Percentiles rank a stretch among this genome's conserved stretches.
Evolutionary conservation across 805 yeast species (phyloP).

Genomic region (Kodamaea neixiangensis): DNA sequence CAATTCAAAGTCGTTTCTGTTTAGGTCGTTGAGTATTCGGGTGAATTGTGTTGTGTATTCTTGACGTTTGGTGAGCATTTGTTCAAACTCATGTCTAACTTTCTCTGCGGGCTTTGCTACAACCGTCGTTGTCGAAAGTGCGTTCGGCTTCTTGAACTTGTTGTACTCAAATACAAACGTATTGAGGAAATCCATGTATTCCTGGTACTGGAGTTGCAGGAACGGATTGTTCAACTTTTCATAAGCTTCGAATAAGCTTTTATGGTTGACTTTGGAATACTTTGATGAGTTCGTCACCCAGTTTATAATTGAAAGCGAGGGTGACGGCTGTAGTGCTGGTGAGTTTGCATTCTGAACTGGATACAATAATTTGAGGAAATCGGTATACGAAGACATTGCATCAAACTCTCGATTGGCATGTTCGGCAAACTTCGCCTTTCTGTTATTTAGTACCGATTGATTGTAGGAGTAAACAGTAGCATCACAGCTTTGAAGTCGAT

Average conservation of each 20-base stretch:
- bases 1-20: constrained; percentile 26
- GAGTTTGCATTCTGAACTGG: constrained; percentile 14
- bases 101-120: background rate
- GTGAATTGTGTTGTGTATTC: constrained; percentile 23
- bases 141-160: constrained; percentile 29
- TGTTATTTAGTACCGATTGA: background rate
- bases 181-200: constrained; percentile 30
- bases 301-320: constrained; percentile 3
- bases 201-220: constrained; percentile 27
- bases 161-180: constrained; percentile 23
- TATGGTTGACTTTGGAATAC: constrained; percentile 26
- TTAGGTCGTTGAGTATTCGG: constrained; percentile 31
- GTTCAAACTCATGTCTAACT: constrained; percentile 16
- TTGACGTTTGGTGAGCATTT: constrained; percentile 21
- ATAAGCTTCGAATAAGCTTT: constrained; percentile 26
- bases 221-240: constrained; percentile 16
- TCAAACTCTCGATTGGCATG: constrained; percentile 3
- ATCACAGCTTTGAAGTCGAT: constrained; percentile 3
- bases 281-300: constrained; percentile 13
- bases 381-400: constrained; percentile 7
- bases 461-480: constrained; percentile 6
- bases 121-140: constrained; percentile 16
- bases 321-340: constrained; percentile 1
- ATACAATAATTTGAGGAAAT: constrained; percentile 21
- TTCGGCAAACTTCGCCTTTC: background rate